Conservation (phyloP, 306 rosid species). For the Prunus persica region Prunus_persica_NCBIv2 NC_034009.1:30589001-30589500, state of each 20-base stretch:
- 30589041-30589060: not conserved
- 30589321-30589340: not conserved
- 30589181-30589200: slow-evolving; percentile 1
- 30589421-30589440: slow-evolving; percentile 3
- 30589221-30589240: not conserved
- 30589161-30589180: not conserved
- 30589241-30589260: slow-evolving; percentile 5
- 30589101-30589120: slow-evolving; percentile 4
- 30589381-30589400: not conserved
- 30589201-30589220: not conserved
- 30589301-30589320: slow-evolving; percentile 5
- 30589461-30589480: not conserved
- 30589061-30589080: slow-evolving; percentile 7
- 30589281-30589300: not conserved
- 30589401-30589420: slow-evolving; percentile 33
- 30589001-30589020: not conserved
- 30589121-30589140: slow-evolving; percentile 1
- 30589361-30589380: slow-evolving; percentile 1
- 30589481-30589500: not conserved
- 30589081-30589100: not conserved
- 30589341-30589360: not conserved
- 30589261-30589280: not conserved
- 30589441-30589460: not conserved
- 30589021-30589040: not conserved
- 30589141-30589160: not conserved